Conservation (phyloP, 1,284 basidiomycete species). For the Butyriboletus appendiculatus region DNA sequence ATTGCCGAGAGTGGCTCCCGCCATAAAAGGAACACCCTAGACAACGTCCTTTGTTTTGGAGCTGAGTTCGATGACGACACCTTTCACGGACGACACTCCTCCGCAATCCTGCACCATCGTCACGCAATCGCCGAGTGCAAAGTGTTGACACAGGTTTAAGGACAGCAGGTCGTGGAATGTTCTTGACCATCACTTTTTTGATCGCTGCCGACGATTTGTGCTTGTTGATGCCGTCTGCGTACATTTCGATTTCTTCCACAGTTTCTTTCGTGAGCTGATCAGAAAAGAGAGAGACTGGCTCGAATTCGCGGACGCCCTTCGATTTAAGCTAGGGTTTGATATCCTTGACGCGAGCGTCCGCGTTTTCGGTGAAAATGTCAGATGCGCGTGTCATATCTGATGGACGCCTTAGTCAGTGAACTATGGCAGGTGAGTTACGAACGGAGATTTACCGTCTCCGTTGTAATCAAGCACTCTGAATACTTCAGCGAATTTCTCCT, state of each 20-base stretch:
- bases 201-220: slow-evolving; percentile 62
- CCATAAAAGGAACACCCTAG: slow-evolving; percentile 96
- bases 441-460: slow-evolving; percentile 52
- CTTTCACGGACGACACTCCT: slow-evolving; percentile 92
- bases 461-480: neutral
- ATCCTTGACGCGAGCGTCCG: no score
- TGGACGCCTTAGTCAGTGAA: slow-evolving; percentile 9
- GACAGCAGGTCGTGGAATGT: slow-evolving; percentile 92
- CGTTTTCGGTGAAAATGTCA: slow-evolving; percentile 72
- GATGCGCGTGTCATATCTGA: slow-evolving; percentile 73
- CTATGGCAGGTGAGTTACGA: neutral
- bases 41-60: slow-evolving; percentile 92
- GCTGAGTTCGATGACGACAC: slow-evolving; percentile 90
- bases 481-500: no score
- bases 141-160: slow-evolving; percentile 91
- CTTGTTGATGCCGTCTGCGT: slow-evolving; percentile 69
- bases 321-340: slow-evolving; percentile 86
- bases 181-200: slow-evolving; percentile 90
- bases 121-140: slow-evolving; percentile 92
- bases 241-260: slow-evolving; percentile 75
- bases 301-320: slow-evolving; percentile 88
- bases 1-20: slow-evolving; percentile 86
- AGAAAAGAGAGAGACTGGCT: slow-evolving; percentile 90
- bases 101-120: slow-evolving; percentile 96
- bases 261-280: slow-evolving; percentile 91